Percentiles rank a stretch among this genome's conserved stretches.
These are phyloP conservation scores for Boletellus sp. DNA, from an alignment of 768 basidiomycete species.

Conservation along the genomic window DNA sequence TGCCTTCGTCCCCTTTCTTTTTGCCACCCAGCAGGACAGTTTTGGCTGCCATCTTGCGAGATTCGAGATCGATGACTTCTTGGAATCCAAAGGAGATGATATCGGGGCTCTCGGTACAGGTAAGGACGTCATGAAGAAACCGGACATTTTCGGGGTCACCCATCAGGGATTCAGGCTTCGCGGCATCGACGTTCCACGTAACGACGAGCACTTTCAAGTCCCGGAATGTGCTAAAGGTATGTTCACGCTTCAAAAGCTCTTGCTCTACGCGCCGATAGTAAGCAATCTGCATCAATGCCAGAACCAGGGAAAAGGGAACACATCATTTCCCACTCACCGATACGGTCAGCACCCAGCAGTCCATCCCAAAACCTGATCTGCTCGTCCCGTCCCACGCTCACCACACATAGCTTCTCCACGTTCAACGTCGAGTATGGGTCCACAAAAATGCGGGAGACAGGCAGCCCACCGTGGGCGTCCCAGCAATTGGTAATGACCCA, in stretches of 20 bases:
- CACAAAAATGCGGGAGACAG: conserved; percentile 60
- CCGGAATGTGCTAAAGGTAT: conserved; percentile 75
- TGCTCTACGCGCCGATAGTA: conserved; percentile 48
- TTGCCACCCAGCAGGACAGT: conserved; percentile 75
- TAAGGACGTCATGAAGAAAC: conserved; percentile 77
- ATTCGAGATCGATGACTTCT: conserved; percentile 94
- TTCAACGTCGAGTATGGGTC: conserved; percentile 75
- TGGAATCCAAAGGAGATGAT: conserved; percentile 94
- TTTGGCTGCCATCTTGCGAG: conserved; percentile 88
- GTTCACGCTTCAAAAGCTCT: conserved; percentile 71
- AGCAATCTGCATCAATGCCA: background rate
- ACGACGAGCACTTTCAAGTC: conserved; percentile 73
- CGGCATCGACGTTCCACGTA: conserved; percentile 92
- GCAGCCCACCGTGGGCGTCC: conserved; percentile 71
- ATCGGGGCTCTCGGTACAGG: conserved; percentile 72
- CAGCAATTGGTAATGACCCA: conserved; percentile 89
- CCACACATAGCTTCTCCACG: conserved; percentile 63
- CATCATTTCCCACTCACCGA: conserved; percentile 53
- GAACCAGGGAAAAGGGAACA: background rate
- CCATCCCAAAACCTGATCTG: conserved; percentile 86
- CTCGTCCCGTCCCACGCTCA: conserved; percentile 74
- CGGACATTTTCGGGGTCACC: conserved; percentile 67
- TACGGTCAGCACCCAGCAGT: conserved; percentile 76
- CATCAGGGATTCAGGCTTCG: conserved; percentile 70
- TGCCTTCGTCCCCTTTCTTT: conserved; percentile 54